Evolutionary conservation across 2,329 filamentous ascomycete genomes (phyloP), one percentile per base, ranked within the genome.

Genomic region (Diaporthe batatas): DNA sequence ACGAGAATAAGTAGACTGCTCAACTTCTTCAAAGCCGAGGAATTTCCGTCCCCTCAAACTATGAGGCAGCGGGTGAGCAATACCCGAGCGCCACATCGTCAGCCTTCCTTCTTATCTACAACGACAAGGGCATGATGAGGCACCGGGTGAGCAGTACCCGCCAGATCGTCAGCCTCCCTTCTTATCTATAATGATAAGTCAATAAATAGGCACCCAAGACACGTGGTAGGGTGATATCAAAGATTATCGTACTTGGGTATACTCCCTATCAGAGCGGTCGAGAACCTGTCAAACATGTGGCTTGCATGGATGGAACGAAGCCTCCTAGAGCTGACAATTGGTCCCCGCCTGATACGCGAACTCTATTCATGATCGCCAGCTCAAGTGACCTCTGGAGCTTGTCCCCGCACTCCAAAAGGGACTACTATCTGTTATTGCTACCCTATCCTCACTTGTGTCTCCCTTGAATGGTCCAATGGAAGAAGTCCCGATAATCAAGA

Each of bases 231-330:
- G 44, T 23, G 44, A 49, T 21, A 49, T 8, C 1, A 8, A 12
- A 23, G 44, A 49, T 23, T 6, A 1, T 2, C 2, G 21, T 44
- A 44, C 36, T 10, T 39, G 36, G 36, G 36, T 39, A 39, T 39
- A 1, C 44, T 21, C 44, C 18, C 18, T 21, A 21, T 47, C 16
- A 47, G 44, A 8, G 44, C 21, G 21, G 44, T 49, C 21, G 21
- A 49, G 44, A 49, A n/a, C 21, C 44, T 49, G 44, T 49, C 44
- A 49, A 49, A 49, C 44, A n/a, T 49, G 44, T 49, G 44, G 44
- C 44, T 23, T 49, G 8, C 7, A 11, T 11, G 21, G 44, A 49
- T 8, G 29, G 29, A 29, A 29, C 29, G 29, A 29, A 29, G 29
- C 2, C 29, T 29, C 5, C 29, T 29, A 29, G 29, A 29, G 29